Conservation (phyloP, 2,329 filamentous ascomycete species). For the Aspergillus bombycis region DNA sequence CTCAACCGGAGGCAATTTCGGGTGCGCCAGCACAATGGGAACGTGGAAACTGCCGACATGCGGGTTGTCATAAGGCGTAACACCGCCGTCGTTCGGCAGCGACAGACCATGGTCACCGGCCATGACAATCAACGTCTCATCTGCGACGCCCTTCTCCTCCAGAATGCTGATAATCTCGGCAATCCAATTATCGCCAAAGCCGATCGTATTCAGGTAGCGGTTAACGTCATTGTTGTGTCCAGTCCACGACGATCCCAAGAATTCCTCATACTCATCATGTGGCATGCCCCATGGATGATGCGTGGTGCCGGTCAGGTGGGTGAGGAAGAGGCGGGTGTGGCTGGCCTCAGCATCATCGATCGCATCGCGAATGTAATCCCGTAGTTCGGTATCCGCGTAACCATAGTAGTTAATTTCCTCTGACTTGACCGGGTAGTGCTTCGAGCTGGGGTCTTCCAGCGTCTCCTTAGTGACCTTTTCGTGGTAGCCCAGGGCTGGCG, state of each 20-base stretch:
- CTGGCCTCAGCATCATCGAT: conserved; percentile 35
- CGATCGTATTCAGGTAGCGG: conserved; percentile 36
- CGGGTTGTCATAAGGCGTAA: conserved; percentile 38
- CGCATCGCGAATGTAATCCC: conserved; percentile 37
- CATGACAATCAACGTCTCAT: conserved; percentile 39
- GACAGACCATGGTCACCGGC: conserved; percentile 40
- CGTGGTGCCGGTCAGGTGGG: conserved; percentile 38
- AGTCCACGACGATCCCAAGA: conserved; percentile 23
- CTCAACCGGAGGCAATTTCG: conserved; percentile 33
- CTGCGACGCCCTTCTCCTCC: conserved; percentile 33
- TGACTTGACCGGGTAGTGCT: conserved; percentile 29
- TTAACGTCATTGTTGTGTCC: conserved; percentile 29
- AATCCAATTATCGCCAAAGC: conserved; percentile 37
- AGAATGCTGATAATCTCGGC: conserved; percentile 33
- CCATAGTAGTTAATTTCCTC: conserved; percentile 39
- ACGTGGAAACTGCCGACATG: conserved; percentile 39
- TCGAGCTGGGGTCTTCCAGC: conserved; percentile 27
- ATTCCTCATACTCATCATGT: conserved; percentile 27
- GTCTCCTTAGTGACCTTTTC: conserved; percentile 32
- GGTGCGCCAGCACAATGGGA: conserved; percentile 37
- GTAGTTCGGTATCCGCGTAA: conserved; percentile 35
- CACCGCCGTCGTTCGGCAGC: conserved; percentile 39
- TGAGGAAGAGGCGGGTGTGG: conserved; percentile 36
- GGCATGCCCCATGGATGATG: conserved; percentile 39
- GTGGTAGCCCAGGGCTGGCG: conserved; percentile 31